phyloP scores from a whole-genome alignment of 75 land plant species.

The Pinus tabuliformis region DNA sequence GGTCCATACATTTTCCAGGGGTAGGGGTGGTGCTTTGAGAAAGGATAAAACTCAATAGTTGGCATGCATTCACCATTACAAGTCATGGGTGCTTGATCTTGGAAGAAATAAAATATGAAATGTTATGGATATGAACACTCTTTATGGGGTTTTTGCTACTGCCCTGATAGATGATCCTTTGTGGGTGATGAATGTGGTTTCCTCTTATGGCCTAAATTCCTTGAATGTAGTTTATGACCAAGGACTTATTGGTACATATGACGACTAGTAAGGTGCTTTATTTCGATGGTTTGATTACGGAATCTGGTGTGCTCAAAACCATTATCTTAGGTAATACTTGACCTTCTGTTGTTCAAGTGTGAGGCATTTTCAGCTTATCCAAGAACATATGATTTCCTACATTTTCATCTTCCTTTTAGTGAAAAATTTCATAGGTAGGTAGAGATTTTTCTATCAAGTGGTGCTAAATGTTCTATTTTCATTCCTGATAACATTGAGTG shows the following conservation, averaged over 20 bases:
- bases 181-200: slow-evolving; percentile 98
- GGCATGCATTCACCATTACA: slow-evolving; percentile 63
- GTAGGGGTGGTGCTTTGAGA: slow-evolving; percentile 51
- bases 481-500: neutral
- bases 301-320: neutral
- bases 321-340: neutral
- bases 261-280: slow-evolving; percentile 66
- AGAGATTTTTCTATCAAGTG: neutral
- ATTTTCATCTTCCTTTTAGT: slow-evolving; percentile 75
- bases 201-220: slow-evolving; percentile 75
- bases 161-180: slow-evolving; percentile 65
- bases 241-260: slow-evolving; percentile 77
- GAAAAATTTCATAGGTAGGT: slow-evolving; percentile 49
- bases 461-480: too few species aligned
- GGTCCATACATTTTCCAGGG: slow-evolving; percentile 39
- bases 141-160: slow-evolving; percentile 87
- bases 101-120: slow-evolving; percentile 67
- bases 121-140: slow-evolving; percentile 96
- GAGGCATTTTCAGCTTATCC: slow-evolving; percentile 93
- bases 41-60: slow-evolving; percentile 68
- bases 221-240: slow-evolving; percentile 78
- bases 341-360: slow-evolving; percentile 45
- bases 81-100: slow-evolving; percentile 57
- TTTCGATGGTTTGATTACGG: neutral
- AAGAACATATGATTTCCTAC: slow-evolving; percentile 81